These are phyloP conservation scores for Starmerella floricola DNA, from an alignment of 805 yeast genomes.

Conservation along the genomic window DNA sequence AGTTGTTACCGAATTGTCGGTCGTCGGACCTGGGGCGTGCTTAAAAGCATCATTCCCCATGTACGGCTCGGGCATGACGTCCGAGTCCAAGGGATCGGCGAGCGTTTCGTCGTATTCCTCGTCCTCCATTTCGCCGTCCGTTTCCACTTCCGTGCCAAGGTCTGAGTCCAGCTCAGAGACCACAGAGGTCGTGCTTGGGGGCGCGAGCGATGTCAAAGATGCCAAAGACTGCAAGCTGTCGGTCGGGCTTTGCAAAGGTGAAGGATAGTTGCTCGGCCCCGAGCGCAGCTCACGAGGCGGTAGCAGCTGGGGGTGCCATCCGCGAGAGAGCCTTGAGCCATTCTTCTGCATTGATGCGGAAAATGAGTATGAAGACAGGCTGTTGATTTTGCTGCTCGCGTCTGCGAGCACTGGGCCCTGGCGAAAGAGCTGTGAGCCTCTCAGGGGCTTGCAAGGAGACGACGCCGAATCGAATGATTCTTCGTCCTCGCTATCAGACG, in stretches of 20 bases:
- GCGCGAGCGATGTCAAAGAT: not conserved
- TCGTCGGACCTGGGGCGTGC: too few species aligned
- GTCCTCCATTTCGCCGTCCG: constrained; percentile 6
- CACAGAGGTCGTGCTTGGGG: not conserved
- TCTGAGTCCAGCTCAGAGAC: constrained; percentile 15
- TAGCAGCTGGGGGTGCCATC: not conserved
- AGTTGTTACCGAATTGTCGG: too few species aligned
- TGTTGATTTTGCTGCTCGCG: not conserved
- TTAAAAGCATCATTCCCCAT: too few species aligned
- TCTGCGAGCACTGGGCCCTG: not conserved
- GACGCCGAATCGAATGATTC: not conserved
- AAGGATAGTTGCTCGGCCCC: too few species aligned
- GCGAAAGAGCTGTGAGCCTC: not conserved
- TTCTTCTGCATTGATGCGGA: not conserved
- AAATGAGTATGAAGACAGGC: not conserved
- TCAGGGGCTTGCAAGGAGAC: constrained; percentile 3
- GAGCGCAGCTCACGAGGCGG: not conserved
- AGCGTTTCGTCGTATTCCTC: not conserved
- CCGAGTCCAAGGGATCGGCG: not conserved
- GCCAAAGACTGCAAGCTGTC: constrained; percentile 2
- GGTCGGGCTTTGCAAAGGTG: constrained; percentile 7
- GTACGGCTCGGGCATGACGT: too few species aligned
- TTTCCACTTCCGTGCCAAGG: constrained; percentile 6
- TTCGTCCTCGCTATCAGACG: not conserved
- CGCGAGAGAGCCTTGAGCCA: not conserved